Evolutionary conservation across 495 filamentous ascomycete genomes (phyloP), one percentile per base, ranked within the genome.

Genomic region (Penicillium cosmopolitanum): DNA sequence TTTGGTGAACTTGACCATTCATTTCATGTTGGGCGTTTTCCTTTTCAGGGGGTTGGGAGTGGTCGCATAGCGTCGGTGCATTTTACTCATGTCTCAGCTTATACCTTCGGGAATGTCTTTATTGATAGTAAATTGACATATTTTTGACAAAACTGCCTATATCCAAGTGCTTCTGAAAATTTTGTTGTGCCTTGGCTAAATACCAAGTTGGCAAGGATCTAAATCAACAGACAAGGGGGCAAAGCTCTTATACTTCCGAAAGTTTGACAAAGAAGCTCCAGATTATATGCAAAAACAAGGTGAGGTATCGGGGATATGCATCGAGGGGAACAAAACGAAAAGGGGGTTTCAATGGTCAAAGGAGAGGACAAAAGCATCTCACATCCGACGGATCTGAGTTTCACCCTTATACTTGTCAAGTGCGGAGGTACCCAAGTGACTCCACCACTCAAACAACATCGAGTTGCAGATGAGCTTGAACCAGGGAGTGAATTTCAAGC

Each of bases 401-500:
- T 98, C 93, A 62, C 88, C 87, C 74, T 80, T 84, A 78, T 95
- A 97, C 77, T 89, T 89, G 53, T 96, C 92, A 62, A 98, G 77
- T 4, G 81, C 76, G 6, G 87, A 82, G 25, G 82, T 80, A 60
- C 93, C 89, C 34, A 98, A 84, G 73, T 93, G 88, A 66, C 87
- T 84, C 95, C 95, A 99, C 95, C 95, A 99, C 73, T 98, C 93
- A 67, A 96, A 98, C 46, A 99, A 85, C 92, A 98, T 90, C 52
- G 91, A 92, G 64, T 97, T 76, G 82, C 96, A 99, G 69, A 99
- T 98, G 63, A 99, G 86, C 84, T 96, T 97, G 81, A 99, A 99
- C 95, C 95, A 99, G 1, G 95, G 95, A 7, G 95, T 99, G 73
- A 98, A 98, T 64, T 83, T 88, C 60, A 97, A 81, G 7, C 67